Evolutionary conservation across 225 moss, liverwort and hornwort species (phyloP), one percentile per base, ranked within the genome.

Genomic region (Pseudisothecium myosuroides): DNA sequence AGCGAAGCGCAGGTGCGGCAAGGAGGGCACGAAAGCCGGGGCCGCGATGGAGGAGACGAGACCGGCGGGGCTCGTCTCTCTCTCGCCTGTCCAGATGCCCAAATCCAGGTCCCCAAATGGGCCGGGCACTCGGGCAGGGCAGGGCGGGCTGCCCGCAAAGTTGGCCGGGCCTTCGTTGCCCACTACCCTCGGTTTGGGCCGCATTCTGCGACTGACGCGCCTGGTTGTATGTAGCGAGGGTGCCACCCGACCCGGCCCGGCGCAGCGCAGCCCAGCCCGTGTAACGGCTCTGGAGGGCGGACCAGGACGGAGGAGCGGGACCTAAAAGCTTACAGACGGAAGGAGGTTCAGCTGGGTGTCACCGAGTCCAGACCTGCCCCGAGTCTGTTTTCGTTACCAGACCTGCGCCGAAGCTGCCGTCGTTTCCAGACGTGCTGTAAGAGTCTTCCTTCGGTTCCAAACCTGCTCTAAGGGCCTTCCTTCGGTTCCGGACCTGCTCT

Each of bases 1-100:
- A 65, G 82, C 36, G 49, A 82, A 80, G 85, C 76, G 81, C 81
- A 81, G 88, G 69, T 82, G 92, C 71, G 91, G 87, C 77, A 81
- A 88, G 24, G 79, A 91, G 82, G 89, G 91, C 85, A 91, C 73
- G 47, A 83, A 89, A 91, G 86, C 83, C 66, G 88, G 88, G 77
- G 75, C 59, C 37, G 67, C 87, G 82, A 85, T 65, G 78, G 24
- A 85, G 87, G 72, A 87, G 92, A 89, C 82, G 89, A 90, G 82
- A 87, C 93, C 85, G 89, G 91, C 86, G 90, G 66, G 56, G 55
- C 76, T 32, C 50, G 37, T 60, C 37, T 37, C 39, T 69, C 73
- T 18, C 73, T 43, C 41, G n/a, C 28, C 50, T 47, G 62, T 56
- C 65, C 90, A 90, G 77, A 75, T 88, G 83, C 83, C 75, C 65